These are phyloP conservation scores for Solanum chilense DNA, from an alignment of 257 asterid genomes.

Conservation along the genomic window DNA sequence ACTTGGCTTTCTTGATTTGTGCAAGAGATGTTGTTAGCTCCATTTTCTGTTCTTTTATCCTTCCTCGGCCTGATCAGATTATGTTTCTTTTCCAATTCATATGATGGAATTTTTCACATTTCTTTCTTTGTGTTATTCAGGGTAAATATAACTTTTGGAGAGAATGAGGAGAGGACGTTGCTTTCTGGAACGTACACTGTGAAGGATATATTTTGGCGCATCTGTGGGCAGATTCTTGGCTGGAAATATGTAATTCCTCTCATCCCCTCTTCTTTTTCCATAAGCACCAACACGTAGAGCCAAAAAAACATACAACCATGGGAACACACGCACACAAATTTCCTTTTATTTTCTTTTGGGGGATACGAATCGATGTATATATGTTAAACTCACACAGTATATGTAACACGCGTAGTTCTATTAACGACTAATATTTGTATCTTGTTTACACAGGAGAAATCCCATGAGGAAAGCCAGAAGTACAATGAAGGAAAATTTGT, in stretches of 20 bases:
- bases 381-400: neutral
- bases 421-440: neutral
- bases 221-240: constrained; percentile 69
- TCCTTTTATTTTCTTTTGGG: neutral
- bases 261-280: neutral
- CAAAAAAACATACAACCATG: neutral
- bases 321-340: neutral
- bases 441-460: constrained; percentile 32
- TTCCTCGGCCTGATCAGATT: neutral
- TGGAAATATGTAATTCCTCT: constrained; percentile 66
- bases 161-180: constrained; percentile 68
- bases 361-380: neutral
- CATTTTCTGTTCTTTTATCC: neutral
- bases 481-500: constrained; percentile 75
- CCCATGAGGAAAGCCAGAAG: constrained; percentile 59
- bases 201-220: constrained; percentile 66
- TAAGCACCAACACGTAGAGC: neutral
- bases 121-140: constrained; percentile 8
- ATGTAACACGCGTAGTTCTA: neutral
- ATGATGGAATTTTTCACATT: neutral
- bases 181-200: constrained; percentile 69
- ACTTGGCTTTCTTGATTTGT: neutral
- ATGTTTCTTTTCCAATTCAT: neutral
- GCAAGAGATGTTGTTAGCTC: neutral
- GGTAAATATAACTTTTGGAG: constrained; percentile 53